Base-by-base conservation (phyloP, 192 early-diverging fungal species). In the Coemansia sp. region DNA sequence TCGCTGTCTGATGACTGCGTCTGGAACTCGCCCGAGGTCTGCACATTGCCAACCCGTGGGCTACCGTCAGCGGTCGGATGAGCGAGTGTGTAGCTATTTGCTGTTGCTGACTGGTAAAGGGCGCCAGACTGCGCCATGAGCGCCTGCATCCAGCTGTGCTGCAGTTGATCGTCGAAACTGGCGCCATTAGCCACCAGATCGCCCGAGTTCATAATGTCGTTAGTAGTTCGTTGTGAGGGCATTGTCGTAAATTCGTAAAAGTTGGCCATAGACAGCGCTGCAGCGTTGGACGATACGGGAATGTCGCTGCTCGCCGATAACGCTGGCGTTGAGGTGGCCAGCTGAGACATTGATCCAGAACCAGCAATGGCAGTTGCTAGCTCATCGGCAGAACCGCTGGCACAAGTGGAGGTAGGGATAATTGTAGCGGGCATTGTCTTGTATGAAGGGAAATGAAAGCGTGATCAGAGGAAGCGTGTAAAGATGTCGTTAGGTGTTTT, bases 1-100 rank as follows among this genome's bases (percentile, higher is more conserved):
- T 82, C 69, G 75, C 71, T 71, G 58, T 74, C 68, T 11, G 80
- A 66, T 41, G 71, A 73, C 14, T 45, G 39, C n/a, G 37, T 31
- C 31, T 41, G 17, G 29, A 46, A 15, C 48, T 70, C 42, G 69
- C 48, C 51, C 29, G 37, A 6, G 1, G 27, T 8, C 11, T 14
- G 42, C 27, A 34, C 46, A 34, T 60, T 31, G 37, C 25, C n/a
- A 15, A 10, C 45, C 5, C 21, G 50, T 2, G 34, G 64, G 21
- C 48, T 44, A 19, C 34, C 50, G 10, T 7, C 36, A 11, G 27
- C 21, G 29, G 51, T 21, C 50, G 51, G 64, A 34, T 51, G 29
- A 21, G 15, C 59, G 2, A 25, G 38, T 5, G 31, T 31, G n/a
- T n/a, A 64, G 8, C 32, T 31, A 9, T 27, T 53, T 55, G 19